Percentiles rank a stretch among this genome's conserved stretches.
Conservation (phyloP, 2,329 filamentous ascomycete species). For the Falciphora oryzae region DNA sequence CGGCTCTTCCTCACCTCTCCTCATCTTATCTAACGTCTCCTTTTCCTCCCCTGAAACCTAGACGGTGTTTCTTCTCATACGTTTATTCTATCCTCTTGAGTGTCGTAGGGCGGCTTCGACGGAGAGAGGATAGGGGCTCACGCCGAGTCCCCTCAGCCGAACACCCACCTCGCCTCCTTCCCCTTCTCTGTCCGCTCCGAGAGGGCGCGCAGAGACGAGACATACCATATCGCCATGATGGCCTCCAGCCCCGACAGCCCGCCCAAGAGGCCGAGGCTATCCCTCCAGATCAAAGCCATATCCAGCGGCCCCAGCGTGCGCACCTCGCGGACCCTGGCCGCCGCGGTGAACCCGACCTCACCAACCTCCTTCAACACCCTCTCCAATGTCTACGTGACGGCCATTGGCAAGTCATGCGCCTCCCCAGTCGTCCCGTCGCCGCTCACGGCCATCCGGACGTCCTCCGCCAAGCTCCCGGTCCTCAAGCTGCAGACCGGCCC, state of each 20-base stretch:
- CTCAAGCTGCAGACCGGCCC: slow-evolving; percentile 33
- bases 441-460: slow-evolving; percentile 43
- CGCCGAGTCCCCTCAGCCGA: neutral
- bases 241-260: slow-evolving; percentile 21
- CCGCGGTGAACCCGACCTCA: slow-evolving; percentile 49
- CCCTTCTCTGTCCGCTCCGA: neutral
- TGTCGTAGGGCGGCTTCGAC: neutral
- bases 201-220: neutral
- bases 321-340: slow-evolving; percentile 36
- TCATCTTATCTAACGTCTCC: neutral
- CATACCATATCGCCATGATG: neutral
- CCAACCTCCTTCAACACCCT: slow-evolving; percentile 61
- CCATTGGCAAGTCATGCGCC: slow-evolving; percentile 47
- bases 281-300: slow-evolving; percentile 40
- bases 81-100: too few species aligned
- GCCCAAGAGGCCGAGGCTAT: slow-evolving; percentile 48
- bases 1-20: neutral
- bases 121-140: neutral
- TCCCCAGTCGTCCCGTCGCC: slow-evolving; percentile 43
- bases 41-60: neutral
- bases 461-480: slow-evolving; percentile 19
- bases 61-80: neutral
- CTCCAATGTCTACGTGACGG: slow-evolving; percentile 58
- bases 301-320: slow-evolving; percentile 29
- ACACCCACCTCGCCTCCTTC: neutral